A percentile compares a stretch with the other conserved stretches of the same genome.
Conservation (phyloP, 768 basidiomycete species). For the Rhizopogon vesiculosus region DNA sequence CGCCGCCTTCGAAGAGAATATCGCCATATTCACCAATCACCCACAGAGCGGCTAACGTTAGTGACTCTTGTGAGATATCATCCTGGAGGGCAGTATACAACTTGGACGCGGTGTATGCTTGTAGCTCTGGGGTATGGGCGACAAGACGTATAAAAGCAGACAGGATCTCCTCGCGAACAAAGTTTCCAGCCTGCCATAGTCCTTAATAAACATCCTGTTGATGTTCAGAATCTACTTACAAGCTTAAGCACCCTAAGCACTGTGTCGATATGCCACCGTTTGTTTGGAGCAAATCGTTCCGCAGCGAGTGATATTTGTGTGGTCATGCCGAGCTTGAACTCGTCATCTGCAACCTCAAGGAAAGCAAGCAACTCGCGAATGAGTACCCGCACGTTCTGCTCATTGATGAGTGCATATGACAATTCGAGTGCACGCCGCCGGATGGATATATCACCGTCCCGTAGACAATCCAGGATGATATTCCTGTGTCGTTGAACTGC, state of each 20-base stretch:
- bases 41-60: constrained; percentile 93
- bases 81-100: constrained; percentile 81
- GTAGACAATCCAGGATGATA: constrained; percentile 97
- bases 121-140: constrained; percentile 94
- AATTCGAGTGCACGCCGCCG: constrained; percentile 94
- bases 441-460: constrained; percentile 99
- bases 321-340: constrained; percentile 97
- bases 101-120: constrained; percentile 91
- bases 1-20: constrained; percentile 77
- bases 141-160: constrained; percentile 95
- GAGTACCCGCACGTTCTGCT: constrained; percentile 87
- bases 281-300: constrained; percentile 95
- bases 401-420: constrained; percentile 95
- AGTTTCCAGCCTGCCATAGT: constrained; percentile 82
- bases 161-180: constrained; percentile 92
- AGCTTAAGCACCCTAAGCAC: constrained; percentile 88
- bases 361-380: constrained; percentile 92
- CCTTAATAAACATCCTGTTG: constrained; percentile 1
- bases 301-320: constrained; percentile 96
- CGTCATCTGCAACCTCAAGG: constrained; percentile 97
- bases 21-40: constrained; percentile 96
- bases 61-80: constrained; percentile 94
- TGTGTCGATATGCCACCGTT: constrained; percentile 99
- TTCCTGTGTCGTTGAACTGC: constrained; percentile 98
- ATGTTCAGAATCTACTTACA: constrained; percentile 40